Evolutionary conservation across 2,329 filamentous ascomycete genomes (phyloP).

Genomic region (Ramichloridium luteum): DNA sequence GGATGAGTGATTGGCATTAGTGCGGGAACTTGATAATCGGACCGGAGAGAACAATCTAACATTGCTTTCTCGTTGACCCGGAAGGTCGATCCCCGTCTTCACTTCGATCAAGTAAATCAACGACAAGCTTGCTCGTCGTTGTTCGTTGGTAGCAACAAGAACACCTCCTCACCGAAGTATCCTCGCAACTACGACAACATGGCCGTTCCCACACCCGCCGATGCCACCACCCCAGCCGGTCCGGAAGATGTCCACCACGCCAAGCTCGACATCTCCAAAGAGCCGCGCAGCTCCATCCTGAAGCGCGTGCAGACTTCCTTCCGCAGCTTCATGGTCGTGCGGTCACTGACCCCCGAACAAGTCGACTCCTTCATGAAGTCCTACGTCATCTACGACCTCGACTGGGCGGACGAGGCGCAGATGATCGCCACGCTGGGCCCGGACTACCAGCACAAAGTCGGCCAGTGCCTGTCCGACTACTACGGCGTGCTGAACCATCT

Average conservation of each 20-base stretch:
- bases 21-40: too few relatives aligned
- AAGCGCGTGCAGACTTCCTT: slow-evolving; percentile 17
- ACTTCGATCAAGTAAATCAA: too few relatives aligned
- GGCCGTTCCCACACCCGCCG: too few relatives aligned
- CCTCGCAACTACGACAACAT: too few relatives aligned
- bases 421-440: slow-evolving; percentile 19
- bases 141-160: too few relatives aligned
- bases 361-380: slow-evolving; percentile 21
- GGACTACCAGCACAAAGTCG: slow-evolving; percentile 18
- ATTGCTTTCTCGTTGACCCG: too few relatives aligned
- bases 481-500: slow-evolving; percentile 21
- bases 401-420: slow-evolving; percentile 18
- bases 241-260: too few relatives aligned
- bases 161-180: too few relatives aligned
- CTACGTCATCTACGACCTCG: slow-evolving; percentile 21
- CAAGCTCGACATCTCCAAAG: slow-evolving; percentile 9
- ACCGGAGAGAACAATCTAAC: too few relatives aligned
- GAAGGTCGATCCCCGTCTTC: too few relatives aligned
- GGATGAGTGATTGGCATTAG: too few relatives aligned
- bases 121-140: too few relatives aligned
- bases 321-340: slow-evolving; percentile 16
- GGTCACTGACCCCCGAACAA: slow-evolving; percentile 16
- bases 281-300: slow-evolving; percentile 7
- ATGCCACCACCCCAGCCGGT: not conserved
- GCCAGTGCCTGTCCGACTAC: slow-evolving; percentile 19